phyloP scores from a whole-genome alignment of 2,329 filamentous ascomycete species.

The Fusarium miscanthi region DNA sequence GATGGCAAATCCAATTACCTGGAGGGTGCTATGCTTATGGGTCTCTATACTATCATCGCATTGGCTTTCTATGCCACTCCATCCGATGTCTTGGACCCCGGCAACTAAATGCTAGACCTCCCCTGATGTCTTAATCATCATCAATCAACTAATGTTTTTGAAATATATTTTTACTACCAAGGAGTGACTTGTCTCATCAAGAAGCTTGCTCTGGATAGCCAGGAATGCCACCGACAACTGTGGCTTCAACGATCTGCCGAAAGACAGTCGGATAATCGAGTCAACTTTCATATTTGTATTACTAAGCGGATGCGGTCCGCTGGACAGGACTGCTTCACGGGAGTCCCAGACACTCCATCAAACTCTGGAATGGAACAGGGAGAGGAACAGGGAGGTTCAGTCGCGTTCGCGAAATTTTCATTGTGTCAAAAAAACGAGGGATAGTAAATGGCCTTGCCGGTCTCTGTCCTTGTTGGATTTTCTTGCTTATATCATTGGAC shows the following conservation, averaged over 20 bases:
- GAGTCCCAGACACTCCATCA: not conserved
- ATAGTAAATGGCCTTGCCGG: not conserved
- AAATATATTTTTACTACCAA: not conserved
- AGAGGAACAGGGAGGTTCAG: not conserved
- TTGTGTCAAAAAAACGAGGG: constrained; percentile 34
- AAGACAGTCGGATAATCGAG: constrained; percentile 19
- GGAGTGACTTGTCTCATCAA: not conserved
- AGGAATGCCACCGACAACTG: not conserved
- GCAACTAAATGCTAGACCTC: constrained; percentile 8
- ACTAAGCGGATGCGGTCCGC: constrained; percentile 29
- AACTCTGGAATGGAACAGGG: not conserved
- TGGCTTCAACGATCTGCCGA: not conserved
- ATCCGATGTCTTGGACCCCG: constrained; percentile 56
- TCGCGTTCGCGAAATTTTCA: constrained; percentile 33
- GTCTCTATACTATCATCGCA: constrained; percentile 69
- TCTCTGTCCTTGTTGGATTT: constrained; percentile 2
- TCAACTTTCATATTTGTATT: constrained; percentile 40
- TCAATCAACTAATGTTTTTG: constrained; percentile 1
- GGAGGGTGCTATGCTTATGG: constrained; percentile 76
- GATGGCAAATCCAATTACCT: constrained; percentile 88
- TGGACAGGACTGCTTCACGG: constrained; percentile 17
- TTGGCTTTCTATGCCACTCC: constrained; percentile 70
- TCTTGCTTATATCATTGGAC: constrained; percentile 23
- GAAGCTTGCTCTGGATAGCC: not conserved
- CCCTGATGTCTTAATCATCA: not conserved